These are phyloP conservation scores for Neostapfia colusana DNA, from an alignment of 176 grass and related monocot genomes.

Conservation along the genomic window DNA sequence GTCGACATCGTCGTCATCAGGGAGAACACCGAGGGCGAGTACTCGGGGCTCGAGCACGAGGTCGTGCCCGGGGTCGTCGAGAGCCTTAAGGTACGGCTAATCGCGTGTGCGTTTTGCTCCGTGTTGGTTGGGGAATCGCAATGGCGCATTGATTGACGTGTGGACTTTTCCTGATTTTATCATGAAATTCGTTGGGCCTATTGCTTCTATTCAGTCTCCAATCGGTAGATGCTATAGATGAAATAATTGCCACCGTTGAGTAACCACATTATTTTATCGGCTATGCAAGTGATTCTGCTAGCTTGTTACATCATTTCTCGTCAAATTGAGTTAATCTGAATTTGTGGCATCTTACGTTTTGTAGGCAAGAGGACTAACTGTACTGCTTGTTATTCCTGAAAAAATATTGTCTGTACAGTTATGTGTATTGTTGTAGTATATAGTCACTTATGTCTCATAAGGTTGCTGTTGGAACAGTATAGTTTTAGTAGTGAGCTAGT, in stretches of 20 bases:
- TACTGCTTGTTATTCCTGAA: not conserved
- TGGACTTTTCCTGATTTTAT: conserved; percentile 1
- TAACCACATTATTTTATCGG: too few species aligned
- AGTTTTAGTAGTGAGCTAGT: not conserved
- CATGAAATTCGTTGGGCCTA: not conserved
- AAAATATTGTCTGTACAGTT: not conserved
- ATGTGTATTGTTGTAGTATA: not conserved
- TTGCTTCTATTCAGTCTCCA: not conserved
- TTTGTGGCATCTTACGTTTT: not conserved
- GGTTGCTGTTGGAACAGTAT: not conserved
- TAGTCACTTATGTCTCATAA: not conserved
- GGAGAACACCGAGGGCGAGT: conserved; percentile 97
- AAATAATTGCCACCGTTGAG: not conserved
- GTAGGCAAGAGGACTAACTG: not conserved
- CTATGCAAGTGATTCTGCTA: not conserved
- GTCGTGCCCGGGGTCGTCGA: conserved; percentile 91
- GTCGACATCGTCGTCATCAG: conserved; percentile 98
- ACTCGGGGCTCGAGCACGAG: conserved; percentile 95
- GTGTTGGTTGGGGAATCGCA: conserved; percentile 10
- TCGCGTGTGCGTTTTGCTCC: not conserved
- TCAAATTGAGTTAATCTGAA: not conserved
- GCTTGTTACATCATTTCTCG: not conserved
- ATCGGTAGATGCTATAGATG: not conserved
- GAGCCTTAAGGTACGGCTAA: conserved; percentile 74
- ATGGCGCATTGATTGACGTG: not conserved